These are phyloP conservation scores for Populus trichocarpa DNA, from an alignment of 441 rosid genomes.

Conservation along the genomic window DNA sequence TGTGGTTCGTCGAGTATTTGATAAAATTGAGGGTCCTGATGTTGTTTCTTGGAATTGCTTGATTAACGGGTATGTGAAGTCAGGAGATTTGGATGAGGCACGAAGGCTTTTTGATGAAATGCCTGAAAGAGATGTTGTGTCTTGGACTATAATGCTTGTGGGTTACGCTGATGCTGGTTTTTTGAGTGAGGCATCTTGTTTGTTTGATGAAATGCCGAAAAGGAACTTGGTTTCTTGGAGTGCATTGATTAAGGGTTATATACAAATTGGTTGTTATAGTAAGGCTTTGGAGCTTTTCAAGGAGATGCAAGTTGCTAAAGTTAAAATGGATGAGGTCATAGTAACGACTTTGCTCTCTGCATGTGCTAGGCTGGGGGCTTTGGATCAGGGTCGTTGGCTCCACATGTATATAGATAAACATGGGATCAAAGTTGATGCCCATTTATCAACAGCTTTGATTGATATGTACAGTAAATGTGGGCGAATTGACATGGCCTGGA, in stretches of 20 bases:
- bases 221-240: conserved; percentile 28
- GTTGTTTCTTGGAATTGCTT: conserved; percentile 32
- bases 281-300: conserved; percentile 24
- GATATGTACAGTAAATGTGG: conserved; percentile 32
- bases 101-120: conserved; percentile 25
- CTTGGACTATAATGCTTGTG: conserved; percentile 25
- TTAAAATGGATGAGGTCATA: conserved; percentile 18
- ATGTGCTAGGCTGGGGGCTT: conserved; percentile 24
- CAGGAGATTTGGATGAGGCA: conserved; percentile 20
- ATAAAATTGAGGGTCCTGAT: conserved; percentile 21
- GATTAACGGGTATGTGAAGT: conserved; percentile 21
- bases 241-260: conserved; percentile 20
- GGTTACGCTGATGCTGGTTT: conserved; percentile 21
- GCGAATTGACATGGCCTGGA: conserved; percentile 21
- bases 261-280: conserved; percentile 18
- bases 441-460: conserved; percentile 24
- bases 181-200: conserved; percentile 11
- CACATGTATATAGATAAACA: conserved; percentile 14
- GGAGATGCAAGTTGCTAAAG: conserved; percentile 20
- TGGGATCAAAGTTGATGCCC: conserved; percentile 18
- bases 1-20: too few relatives aligned
- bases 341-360: conserved; percentile 23
- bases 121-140: conserved; percentile 28
- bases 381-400: conserved; percentile 29
- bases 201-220: conserved; percentile 26